A percentile compares a stretch with the other conserved stretches of the same genome.
Evolutionary conservation across 495 filamentous ascomycete species (phyloP).

Genomic region (Penicillium arizonense): DNA sequence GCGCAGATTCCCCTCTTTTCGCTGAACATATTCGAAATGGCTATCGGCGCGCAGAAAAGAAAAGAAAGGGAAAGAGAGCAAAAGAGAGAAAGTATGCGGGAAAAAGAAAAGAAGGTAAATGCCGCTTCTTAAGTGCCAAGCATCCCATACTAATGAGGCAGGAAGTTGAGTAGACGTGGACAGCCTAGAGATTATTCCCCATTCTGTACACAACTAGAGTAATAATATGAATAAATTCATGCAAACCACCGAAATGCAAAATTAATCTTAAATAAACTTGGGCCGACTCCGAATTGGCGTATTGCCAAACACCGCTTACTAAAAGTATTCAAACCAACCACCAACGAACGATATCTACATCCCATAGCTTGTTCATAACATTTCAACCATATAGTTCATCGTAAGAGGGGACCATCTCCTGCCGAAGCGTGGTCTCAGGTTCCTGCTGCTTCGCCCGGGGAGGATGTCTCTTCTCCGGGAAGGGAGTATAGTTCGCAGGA

Average conservation of each 20-base stretch:
- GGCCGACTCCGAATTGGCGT: neutral
- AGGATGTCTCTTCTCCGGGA: conserved; percentile 23
- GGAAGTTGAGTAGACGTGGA: neutral
- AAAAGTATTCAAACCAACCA: conserved; percentile 1
- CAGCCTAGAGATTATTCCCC: neutral
- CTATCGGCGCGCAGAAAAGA: neutral
- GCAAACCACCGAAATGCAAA: conserved; percentile 2
- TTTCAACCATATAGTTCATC: conserved; percentile 45
- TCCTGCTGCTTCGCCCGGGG: conserved; percentile 23
- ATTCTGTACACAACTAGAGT: neutral
- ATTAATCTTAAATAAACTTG: neutral
- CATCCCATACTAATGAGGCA: neutral
- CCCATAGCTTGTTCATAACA: neutral
- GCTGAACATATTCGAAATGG: neutral
- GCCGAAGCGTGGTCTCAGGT: conserved; percentile 14
- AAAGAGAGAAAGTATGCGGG: neutral
- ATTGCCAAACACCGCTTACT: neutral
- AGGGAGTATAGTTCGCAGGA: conserved; percentile 7
- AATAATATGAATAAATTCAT: neutral
- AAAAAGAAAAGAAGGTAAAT: no score
- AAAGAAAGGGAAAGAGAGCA: neutral
- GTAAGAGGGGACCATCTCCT: conserved; percentile 43
- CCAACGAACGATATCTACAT: conserved; percentile 1
- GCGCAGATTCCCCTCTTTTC: conserved; percentile 8
- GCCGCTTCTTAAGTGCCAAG: neutral